Evolutionary conservation across 2,329 filamentous ascomycete species (phyloP).

Genomic region (Ophiostoma australiae): DNA sequence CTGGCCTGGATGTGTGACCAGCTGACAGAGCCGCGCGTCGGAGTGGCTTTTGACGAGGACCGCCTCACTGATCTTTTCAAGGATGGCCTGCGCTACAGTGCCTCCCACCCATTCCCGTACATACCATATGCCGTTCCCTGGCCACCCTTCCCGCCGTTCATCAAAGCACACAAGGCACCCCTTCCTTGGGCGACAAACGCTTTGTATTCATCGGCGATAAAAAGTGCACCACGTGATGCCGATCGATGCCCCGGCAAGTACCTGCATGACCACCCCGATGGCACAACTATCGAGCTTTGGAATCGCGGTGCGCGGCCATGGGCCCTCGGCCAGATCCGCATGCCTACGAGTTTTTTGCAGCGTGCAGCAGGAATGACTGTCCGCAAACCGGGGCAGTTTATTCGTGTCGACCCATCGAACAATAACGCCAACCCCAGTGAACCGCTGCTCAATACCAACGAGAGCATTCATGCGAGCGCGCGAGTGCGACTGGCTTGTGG

Average conservation of each 20-base stretch:
- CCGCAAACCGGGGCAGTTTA: conserved; percentile 36
- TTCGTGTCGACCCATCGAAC: conserved; percentile 37
- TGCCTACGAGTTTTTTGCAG: conserved; percentile 31
- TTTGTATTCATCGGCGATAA: neutral
- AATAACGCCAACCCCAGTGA: conserved; percentile 35
- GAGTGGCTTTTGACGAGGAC: conserved; percentile 33
- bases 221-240: conserved; percentile 27
- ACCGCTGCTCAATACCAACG: conserved; percentile 37
- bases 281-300: conserved; percentile 21
- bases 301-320: conserved; percentile 32
- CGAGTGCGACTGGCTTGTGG: conserved; percentile 32
- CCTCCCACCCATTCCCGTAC: conserved; percentile 35
- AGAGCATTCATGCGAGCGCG: conserved; percentile 36
- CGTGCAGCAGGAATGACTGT: conserved; percentile 31
- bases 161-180: neutral
- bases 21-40: conserved; percentile 31
- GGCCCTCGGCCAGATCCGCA: conserved; percentile 32
- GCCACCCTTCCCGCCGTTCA: neutral
- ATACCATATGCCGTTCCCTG: conserved; percentile 23
- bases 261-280: conserved; percentile 28
- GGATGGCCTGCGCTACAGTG: conserved; percentile 33
- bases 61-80: conserved; percentile 31
- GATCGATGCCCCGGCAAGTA: conserved; percentile 32
- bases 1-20: conserved; percentile 38
- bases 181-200: neutral